These are phyloP conservation scores for Corchorus capsularis DNA, from an alignment of 345 rosid genomes.

Conservation along the genomic window DNA sequence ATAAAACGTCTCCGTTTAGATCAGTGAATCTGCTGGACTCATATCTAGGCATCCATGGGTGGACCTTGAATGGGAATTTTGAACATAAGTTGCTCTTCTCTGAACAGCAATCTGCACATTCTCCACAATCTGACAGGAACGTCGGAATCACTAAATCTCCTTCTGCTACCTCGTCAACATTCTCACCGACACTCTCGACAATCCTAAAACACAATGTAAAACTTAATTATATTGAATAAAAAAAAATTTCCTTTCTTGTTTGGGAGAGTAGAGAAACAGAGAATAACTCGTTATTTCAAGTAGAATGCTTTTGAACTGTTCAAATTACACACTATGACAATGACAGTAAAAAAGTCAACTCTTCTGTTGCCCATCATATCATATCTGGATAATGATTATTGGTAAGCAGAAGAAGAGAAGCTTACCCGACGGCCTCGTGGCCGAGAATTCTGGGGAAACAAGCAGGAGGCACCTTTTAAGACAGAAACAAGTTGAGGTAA, in stretches of 20 bases:
- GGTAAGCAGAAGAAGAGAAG: background rate
- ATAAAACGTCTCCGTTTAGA: slow-evolving; percentile 60
- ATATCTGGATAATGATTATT: too few species aligned
- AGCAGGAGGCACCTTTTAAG: slow-evolving; percentile 63
- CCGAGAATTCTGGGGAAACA: slow-evolving; percentile 81
- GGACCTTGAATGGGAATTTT: slow-evolving; percentile 58
- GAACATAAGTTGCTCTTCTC: slow-evolving; percentile 78
- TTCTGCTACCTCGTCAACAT: slow-evolving; percentile 52
- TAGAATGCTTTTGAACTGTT: background rate
- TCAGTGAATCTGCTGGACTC: slow-evolving; percentile 78
- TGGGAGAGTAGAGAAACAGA: too few species aligned
- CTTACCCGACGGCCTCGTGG: slow-evolving; percentile 92
- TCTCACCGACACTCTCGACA: slow-evolving; percentile 87
- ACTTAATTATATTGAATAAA: background rate
- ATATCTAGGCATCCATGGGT: slow-evolving; percentile 85
- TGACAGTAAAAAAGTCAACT: too few species aligned
- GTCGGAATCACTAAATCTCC: slow-evolving; percentile 78
- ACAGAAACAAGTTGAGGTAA: background rate
- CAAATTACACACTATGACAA: too few species aligned
- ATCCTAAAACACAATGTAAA: slow-evolving; percentile 38
- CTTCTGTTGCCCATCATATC: background rate
- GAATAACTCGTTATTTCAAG: background rate
- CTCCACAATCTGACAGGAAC: slow-evolving; percentile 74
- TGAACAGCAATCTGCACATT: slow-evolving; percentile 71
- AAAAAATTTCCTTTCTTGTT: too few species aligned